Percentiles rank a stretch among this genome's conserved stretches.
phyloP scores from a whole-genome alignment of 345 rosid species.

The Populus euphratica region DNA sequence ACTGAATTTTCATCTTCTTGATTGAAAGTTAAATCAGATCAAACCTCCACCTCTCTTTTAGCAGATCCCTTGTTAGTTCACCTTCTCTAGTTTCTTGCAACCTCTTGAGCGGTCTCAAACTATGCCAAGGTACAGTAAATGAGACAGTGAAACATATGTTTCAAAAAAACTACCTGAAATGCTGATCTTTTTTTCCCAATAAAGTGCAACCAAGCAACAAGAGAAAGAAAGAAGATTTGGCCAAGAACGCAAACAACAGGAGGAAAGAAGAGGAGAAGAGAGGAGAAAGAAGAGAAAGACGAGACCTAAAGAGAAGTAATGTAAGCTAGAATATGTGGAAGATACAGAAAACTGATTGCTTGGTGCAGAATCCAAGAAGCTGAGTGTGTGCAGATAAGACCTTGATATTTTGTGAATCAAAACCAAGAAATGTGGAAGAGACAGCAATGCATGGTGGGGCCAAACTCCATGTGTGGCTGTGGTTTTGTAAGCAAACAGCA shows the following conservation, averaged over 20 bases:
- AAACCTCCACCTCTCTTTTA: conserved; percentile 18
- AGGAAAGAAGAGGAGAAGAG: neutral
- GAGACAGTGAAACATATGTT: neutral
- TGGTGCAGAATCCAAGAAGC: conserved; percentile 25
- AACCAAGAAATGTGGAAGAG: conserved; percentile 3
- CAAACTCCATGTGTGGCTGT: conserved; percentile 15
- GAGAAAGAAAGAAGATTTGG: neutral
- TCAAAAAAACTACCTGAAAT: neutral
- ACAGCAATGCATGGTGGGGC: conserved; percentile 25
- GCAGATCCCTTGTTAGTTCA: neutral
- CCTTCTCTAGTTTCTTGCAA: neutral
- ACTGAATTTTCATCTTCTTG: conserved; percentile 80
- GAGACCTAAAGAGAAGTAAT: neutral
- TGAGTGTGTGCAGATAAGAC: conserved; percentile 28
- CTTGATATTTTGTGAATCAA: conserved; percentile 13
- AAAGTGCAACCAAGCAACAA: neutral
- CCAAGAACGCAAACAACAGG: neutral
- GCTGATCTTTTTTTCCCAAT: neutral
- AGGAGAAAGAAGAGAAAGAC: neutral
- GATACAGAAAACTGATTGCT: neutral
- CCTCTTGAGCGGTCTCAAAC: neutral
- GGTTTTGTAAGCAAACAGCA: neutral
- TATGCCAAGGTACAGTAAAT: neutral
- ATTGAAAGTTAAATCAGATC: neutral
- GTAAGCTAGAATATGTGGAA: neutral